Evolutionary conservation across 2,329 filamentous ascomycete genomes (phyloP).

Genomic region (Fusarium equiseti): DNA sequence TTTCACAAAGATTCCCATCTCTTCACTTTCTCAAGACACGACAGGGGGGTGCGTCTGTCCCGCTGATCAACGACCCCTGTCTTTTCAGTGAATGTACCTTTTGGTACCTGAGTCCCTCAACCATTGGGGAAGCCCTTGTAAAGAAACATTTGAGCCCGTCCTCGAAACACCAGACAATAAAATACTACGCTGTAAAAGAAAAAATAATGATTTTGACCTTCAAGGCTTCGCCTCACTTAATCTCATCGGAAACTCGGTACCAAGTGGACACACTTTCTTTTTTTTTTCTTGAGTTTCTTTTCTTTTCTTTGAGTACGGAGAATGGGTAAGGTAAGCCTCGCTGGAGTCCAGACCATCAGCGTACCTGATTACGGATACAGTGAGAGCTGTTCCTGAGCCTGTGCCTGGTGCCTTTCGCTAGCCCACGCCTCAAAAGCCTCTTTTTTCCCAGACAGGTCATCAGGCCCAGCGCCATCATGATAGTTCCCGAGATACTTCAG

Average conservation of each 20-base stretch:
- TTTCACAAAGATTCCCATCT: constrained; percentile 32
- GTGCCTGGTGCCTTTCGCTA: constrained; percentile 38
- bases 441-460: constrained; percentile 23
- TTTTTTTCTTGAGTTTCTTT: neutral
- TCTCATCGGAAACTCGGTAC: neutral
- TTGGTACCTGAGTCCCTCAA: constrained; percentile 31
- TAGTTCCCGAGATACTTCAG: constrained; percentile 25
- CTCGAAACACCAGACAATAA: neutral
- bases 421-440: constrained; percentile 27
- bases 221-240: neutral
- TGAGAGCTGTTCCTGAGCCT: constrained; percentile 3
- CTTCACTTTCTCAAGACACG: constrained; percentile 15
- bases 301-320: neutral
- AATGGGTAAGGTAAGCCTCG: constrained; percentile 14
- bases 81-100: constrained; percentile 23
- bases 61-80: constrained; percentile 40
- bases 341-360: constrained; percentile 18
- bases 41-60: constrained; percentile 37
- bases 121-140: neutral
- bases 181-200: neutral
- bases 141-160: constrained; percentile 11
- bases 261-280: constrained; percentile 22
- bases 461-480: constrained; percentile 25
- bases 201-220: neutral
- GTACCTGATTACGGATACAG: neutral